Conservation (phyloP, 345 rosid genomes). For the Firmiana major region DNA sequence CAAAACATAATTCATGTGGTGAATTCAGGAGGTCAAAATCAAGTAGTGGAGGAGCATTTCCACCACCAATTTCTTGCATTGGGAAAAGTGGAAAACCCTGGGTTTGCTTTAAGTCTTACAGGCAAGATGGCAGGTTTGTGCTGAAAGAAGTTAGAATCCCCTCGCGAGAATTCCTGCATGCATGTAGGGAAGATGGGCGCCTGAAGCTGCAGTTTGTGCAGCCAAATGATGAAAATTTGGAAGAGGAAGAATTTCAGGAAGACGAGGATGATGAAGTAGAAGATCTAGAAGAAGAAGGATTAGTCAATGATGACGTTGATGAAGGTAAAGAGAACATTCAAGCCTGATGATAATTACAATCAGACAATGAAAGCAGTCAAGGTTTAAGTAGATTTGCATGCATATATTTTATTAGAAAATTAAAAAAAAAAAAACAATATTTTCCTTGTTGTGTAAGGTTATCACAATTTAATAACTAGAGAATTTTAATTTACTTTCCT, state of each 20-base stretch:
- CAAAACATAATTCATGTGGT: conserved; percentile 6
- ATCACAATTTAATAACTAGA: background rate
- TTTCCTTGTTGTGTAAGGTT: background rate
- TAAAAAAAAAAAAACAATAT: background rate
- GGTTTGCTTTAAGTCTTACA: conserved; percentile 70
- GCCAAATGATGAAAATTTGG: conserved; percentile 41
- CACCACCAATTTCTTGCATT: conserved; percentile 75
- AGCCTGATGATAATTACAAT: background rate
- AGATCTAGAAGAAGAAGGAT: conserved; percentile 14
- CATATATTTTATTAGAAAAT: background rate
- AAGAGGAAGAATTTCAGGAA: conserved; percentile 25
- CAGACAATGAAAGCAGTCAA: background rate
- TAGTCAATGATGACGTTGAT: background rate
- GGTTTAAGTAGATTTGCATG: background rate
- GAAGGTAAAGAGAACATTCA: background rate
- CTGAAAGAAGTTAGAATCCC: conserved; percentile 73
- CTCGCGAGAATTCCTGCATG: conserved; percentile 64
- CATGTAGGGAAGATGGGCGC: conserved; percentile 77
- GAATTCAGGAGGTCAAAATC: conserved; percentile 36
- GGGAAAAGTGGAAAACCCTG: conserved; percentile 62
- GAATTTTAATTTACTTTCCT: background rate
- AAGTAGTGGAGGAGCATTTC: conserved; percentile 38
- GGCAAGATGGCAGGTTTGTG: conserved; percentile 78
- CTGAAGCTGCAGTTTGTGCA: conserved; percentile 69
- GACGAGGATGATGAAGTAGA: conserved; percentile 24